These are phyloP conservation scores for Lentinula aciculospora DNA, from an alignment of 768 basidiomycete species.

Conservation along the genomic window DNA sequence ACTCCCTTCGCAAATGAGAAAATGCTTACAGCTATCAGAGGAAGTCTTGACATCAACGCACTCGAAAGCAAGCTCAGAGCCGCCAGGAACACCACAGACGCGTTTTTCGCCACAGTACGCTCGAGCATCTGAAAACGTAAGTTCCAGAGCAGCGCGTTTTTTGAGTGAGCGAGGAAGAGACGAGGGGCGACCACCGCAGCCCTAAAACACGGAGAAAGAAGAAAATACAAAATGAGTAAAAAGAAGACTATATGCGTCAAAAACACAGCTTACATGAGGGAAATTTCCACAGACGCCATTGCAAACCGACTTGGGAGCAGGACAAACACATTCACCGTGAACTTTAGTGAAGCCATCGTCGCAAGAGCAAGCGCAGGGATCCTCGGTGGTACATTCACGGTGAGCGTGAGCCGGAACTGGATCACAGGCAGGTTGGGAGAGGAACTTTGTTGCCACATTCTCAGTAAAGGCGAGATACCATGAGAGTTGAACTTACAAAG, in stretches of 20 bases:
- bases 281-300: conserved; percentile 1
- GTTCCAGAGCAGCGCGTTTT: neutral
- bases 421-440: neutral
- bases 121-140: conserved; percentile 1
- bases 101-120: conserved; percentile 3
- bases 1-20: neutral
- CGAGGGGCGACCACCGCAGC: neutral
- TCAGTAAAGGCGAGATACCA: neutral
- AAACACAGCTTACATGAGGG: neutral
- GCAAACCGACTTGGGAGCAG: neutral
- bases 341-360: neutral
- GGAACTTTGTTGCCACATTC: neutral
- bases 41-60: neutral
- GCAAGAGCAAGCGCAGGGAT: neutral
- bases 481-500: neutral
- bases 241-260: neutral
- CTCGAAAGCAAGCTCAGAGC: neutral
- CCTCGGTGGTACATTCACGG: neutral
- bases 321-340: neutral
- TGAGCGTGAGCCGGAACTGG: neutral
- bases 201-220: neutral
- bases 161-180: neutral
- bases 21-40: neutral
- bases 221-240: neutral
- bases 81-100: conserved; percentile 3